Conservation (phyloP, 306 rosid genomes). For the Elaeagnus macrophylla region DNA sequence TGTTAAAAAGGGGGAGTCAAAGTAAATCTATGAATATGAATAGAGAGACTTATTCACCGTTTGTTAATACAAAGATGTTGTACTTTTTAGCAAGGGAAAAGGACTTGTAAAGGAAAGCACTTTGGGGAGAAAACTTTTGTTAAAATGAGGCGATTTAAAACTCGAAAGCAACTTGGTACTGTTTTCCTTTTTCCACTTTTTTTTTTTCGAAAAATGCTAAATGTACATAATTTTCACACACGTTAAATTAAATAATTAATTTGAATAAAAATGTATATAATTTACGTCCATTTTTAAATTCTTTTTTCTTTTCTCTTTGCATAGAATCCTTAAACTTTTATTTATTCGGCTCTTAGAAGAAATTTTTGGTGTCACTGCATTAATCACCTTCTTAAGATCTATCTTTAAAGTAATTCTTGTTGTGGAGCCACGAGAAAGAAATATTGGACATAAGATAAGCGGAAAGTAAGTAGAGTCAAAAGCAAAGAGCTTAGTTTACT, state of each 20-base stretch:
- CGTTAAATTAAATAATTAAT: too few relatives aligned
- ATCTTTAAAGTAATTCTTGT: too few relatives aligned
- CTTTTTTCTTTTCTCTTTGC: too few relatives aligned
- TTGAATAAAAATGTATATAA: too few relatives aligned
- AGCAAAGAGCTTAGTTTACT: constrained; percentile 2
- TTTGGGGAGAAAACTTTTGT: not conserved
- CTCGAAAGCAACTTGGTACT: not conserved
- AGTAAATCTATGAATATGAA: not conserved
- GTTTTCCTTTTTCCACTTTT: not conserved
- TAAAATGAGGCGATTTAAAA: not conserved
- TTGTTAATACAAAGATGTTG: not conserved
- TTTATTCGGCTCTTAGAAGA: too few relatives aligned
- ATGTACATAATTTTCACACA: too few relatives aligned
- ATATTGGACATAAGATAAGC: constrained; percentile 1
- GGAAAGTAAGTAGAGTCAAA: constrained; percentile 15
- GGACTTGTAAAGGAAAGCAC: not conserved
- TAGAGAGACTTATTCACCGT: not conserved
- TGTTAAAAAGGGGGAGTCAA: not conserved
- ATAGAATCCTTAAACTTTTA: too few relatives aligned
- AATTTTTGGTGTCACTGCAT: too few relatives aligned
- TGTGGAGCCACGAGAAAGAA: not conserved
- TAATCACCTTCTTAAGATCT: too few relatives aligned
- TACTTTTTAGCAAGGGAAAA: not conserved
- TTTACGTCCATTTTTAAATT: too few relatives aligned
- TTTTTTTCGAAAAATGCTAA: constrained; percentile 2